Conservation (phyloP, 176 grass and related monocot species). For the Rhynchospora pubera region DNA sequence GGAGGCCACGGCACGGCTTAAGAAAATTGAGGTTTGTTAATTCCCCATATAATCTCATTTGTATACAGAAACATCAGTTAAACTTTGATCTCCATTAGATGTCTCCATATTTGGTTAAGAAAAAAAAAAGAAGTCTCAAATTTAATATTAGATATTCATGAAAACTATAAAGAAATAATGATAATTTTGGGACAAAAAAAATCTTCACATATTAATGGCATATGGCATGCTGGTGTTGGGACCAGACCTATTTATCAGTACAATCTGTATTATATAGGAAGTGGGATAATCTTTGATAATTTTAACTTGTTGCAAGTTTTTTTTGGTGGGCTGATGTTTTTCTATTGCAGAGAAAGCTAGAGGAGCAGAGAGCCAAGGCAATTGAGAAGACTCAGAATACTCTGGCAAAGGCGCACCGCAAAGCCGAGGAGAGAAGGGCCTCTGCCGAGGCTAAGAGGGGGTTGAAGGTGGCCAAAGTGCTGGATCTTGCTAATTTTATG, state of each 20-base stretch:
- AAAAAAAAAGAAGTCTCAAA: not conserved
- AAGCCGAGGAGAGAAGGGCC: slow-evolving; percentile 56
- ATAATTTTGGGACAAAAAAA: not conserved
- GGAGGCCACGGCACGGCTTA: slow-evolving; percentile 32
- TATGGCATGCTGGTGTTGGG: not conserved
- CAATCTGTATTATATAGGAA: not conserved
- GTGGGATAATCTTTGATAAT: not conserved
- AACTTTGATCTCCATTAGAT: not conserved
- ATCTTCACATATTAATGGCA: not conserved
- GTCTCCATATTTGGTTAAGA: too few species aligned
- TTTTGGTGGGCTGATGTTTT: not conserved
- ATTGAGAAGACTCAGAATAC: slow-evolving; percentile 64
- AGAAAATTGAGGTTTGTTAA: slow-evolving; percentile 48
- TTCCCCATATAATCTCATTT: not conserved
- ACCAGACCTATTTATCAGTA: not conserved
- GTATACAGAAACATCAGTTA: not conserved
- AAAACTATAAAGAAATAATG: not conserved
- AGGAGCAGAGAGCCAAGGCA: slow-evolving; percentile 58
- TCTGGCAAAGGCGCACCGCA: slow-evolving; percentile 34
- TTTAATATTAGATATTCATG: not conserved
- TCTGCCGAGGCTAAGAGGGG: slow-evolving; percentile 48
- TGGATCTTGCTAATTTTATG: slow-evolving; percentile 56
- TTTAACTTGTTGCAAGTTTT: not conserved
- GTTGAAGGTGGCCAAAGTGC: slow-evolving; percentile 34
- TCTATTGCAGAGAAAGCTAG: slow-evolving; percentile 43